A percentile compares a stretch with the other conserved stretches of the same genome.
phyloP scores from a whole-genome alignment of 1,284 basidiomycete species.

The Malassezia pachydermatis region DNA sequence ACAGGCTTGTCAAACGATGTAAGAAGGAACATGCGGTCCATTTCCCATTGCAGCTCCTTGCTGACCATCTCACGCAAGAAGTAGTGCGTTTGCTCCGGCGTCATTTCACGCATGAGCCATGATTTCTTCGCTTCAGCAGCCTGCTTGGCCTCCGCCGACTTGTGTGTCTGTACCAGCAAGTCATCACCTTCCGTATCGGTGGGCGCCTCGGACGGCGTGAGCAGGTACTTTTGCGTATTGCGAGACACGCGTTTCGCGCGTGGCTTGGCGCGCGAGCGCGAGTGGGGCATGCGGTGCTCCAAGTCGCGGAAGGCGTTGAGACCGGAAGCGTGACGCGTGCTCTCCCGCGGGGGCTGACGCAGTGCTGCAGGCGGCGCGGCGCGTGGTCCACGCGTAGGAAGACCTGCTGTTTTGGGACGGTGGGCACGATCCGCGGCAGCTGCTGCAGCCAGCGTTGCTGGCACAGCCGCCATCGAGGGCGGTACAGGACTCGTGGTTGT shows the following conservation, averaged over 20 bases:
- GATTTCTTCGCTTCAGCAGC: background rate
- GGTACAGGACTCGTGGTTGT: background rate
- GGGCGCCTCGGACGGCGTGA: slow-evolving; percentile 17
- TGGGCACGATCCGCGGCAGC: background rate
- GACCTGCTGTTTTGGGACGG: background rate
- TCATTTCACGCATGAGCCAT: slow-evolving; percentile 31
- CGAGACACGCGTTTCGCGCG: background rate
- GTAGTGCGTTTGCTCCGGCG: slow-evolving; percentile 36
- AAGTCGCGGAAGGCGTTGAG: slow-evolving; percentile 8
- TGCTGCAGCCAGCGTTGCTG: background rate
- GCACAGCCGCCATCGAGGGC: background rate
- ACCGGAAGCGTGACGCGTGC: background rate
- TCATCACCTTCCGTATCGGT: slow-evolving; percentile 7
- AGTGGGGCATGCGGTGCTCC: slow-evolving; percentile 9
- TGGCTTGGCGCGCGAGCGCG: background rate
- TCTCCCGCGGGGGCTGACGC: background rate
- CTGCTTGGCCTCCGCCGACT: background rate
- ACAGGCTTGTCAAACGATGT: slow-evolving; percentile 30
- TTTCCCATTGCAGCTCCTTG: slow-evolving; percentile 37
- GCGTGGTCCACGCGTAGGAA: background rate
- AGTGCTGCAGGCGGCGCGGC: background rate
- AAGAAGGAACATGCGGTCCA: slow-evolving; percentile 35
- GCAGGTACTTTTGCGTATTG: slow-evolving; percentile 8
- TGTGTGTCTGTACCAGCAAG: background rate
- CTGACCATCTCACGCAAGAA: slow-evolving; percentile 32